Evolutionary conservation across 495 filamentous ascomycete species (phyloP).

Genomic region (Podospora conica): DNA sequence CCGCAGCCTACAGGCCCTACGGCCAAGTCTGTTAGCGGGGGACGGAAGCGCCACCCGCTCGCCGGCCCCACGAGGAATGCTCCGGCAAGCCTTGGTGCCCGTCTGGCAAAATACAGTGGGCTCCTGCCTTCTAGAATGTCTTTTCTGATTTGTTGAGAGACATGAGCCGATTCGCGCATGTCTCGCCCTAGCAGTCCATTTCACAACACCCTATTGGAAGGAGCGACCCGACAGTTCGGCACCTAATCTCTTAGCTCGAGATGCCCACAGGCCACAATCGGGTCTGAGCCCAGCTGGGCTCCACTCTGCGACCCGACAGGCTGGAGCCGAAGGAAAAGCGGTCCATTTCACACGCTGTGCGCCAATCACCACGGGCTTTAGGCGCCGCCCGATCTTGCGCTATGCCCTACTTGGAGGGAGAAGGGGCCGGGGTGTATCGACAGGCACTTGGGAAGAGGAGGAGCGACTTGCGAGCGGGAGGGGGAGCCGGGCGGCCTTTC

Average conservation of each 20-base stretch:
- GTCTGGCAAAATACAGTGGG: not conserved
- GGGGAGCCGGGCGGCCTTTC: too few species aligned
- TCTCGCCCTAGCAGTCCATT: not conserved
- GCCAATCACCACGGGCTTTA: not conserved
- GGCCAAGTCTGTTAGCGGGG: not conserved
- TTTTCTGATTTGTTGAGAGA: not conserved
- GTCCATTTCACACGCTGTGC: not conserved
- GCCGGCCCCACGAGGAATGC: not conserved
- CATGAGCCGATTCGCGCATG: not conserved
- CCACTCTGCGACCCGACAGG: not conserved
- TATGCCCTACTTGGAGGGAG: not conserved
- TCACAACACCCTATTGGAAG: not conserved
- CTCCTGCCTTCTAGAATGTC: not conserved
- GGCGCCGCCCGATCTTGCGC: not conserved
- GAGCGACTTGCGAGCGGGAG: too few species aligned
- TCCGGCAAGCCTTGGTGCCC: not conserved
- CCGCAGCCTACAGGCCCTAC: too few species aligned
- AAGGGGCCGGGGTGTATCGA: not conserved
- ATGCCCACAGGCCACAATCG: not conserved
- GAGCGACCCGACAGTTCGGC: not conserved
- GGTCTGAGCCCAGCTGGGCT: not conserved
- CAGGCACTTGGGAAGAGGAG: not conserved
- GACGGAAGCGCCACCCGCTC: not conserved
- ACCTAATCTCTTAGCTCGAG: not conserved
- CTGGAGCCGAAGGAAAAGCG: not conserved